Percentiles rank a stretch among this genome's conserved stretches.
These are phyloP conservation scores for Fusarium devonianum DNA, from an alignment of 2,329 filamentous ascomycete genomes.

Conservation along the genomic window DNA sequence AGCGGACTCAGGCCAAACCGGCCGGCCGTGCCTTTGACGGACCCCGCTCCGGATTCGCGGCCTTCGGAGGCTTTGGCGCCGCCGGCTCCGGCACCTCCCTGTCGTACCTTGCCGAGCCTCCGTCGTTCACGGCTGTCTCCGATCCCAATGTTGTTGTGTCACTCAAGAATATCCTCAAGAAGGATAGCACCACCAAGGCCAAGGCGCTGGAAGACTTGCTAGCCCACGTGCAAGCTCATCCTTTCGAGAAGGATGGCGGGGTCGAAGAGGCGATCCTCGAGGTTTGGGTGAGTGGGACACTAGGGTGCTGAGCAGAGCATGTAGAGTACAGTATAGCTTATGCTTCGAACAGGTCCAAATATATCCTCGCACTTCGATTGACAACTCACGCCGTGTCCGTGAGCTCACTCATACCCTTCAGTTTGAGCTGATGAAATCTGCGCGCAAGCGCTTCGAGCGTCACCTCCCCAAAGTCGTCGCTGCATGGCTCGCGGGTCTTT, in stretches of 20 bases:
- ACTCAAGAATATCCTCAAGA: constrained; percentile 94
- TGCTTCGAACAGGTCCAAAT: constrained; percentile 69
- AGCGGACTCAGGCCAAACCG: constrained; percentile 41
- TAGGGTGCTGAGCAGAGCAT: not conserved
- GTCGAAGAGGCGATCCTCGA: constrained; percentile 85
- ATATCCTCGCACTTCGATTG: constrained; percentile 89
- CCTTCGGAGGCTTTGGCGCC: constrained; percentile 42
- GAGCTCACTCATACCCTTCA: constrained; percentile 84
- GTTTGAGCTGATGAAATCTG: constrained; percentile 64
- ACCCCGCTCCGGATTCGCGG: constrained; percentile 37
- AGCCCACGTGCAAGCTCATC: constrained; percentile 64
- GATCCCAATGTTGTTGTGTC: constrained; percentile 84
- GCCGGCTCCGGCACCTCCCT: constrained; percentile 62
- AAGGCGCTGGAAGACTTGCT: constrained; percentile 90
- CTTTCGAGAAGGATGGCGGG: constrained; percentile 62
- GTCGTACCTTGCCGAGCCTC: constrained; percentile 87
- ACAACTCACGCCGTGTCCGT: constrained; percentile 85
- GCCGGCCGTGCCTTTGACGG: constrained; percentile 37
- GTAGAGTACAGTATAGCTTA: constrained; percentile 7
- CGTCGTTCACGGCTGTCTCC: constrained; percentile 78
- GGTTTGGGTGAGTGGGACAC: constrained; percentile 71
- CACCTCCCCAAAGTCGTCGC: constrained; percentile 80
- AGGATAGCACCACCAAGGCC: constrained; percentile 88
- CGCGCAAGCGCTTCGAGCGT: constrained; percentile 83
- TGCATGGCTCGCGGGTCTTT: constrained; percentile 89